A percentile compares a stretch with the other conserved stretches of the same genome.
Conservation (phyloP, 257 asterid genomes). For the Dorcoceras hygrometricum region DNA sequence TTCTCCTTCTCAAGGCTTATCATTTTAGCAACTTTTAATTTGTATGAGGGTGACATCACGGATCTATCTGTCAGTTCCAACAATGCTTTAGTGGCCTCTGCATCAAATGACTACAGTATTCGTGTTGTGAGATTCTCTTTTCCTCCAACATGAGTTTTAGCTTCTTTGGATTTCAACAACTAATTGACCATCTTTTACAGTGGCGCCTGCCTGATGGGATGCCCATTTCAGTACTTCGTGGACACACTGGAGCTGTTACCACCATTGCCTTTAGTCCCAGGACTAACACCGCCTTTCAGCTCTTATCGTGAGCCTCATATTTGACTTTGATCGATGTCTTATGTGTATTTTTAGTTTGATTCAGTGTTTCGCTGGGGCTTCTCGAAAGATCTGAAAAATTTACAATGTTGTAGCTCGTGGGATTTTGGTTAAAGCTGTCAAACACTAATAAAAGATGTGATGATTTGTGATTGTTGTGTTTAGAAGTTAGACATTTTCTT, state of each 20-base stretch:
- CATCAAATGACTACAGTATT: conserved; percentile 91
- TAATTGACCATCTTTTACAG: conserved; percentile 43
- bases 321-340: conserved; percentile 21
- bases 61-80: conserved; percentile 91
- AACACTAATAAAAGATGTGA: background rate
- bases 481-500: background rate
- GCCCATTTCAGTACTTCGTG: conserved; percentile 92
- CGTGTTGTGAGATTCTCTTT: conserved; percentile 79
- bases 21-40: conserved; percentile 20
- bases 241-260: conserved; percentile 93
- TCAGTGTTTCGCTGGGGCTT: background rate
- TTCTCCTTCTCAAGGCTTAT: conserved; percentile 20
- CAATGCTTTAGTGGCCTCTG: conserved; percentile 84
- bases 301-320: conserved; percentile 73
- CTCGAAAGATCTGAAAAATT: background rate
- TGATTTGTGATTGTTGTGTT: background rate
- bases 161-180: conserved; percentile 31
- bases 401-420: conserved; percentile 11
- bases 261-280: conserved; percentile 93
- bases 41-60: conserved; percentile 85
- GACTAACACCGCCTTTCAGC: conserved; percentile 62
- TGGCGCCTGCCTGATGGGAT: conserved; percentile 96
- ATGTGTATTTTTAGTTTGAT: conserved; percentile 15
- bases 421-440: conserved; percentile 5
- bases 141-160: conserved; percentile 24